These are phyloP conservation scores for Cytospora schulzeri DNA, from an alignment of 2,329 filamentous ascomycete genomes.

Conservation along the genomic window DNA sequence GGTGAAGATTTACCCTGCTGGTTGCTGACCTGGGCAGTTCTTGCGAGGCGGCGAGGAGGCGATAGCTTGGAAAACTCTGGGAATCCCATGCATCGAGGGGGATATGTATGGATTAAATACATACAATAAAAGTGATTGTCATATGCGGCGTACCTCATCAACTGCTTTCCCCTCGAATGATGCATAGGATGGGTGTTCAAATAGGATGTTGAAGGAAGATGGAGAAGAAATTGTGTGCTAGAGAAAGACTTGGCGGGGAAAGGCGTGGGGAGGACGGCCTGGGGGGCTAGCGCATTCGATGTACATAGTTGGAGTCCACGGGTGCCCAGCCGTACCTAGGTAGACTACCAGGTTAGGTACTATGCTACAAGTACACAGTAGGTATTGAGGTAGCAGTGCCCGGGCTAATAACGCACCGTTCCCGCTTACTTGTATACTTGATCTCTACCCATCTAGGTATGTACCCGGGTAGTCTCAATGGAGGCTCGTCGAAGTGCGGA, in stretches of 20 bases:
- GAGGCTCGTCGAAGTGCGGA: not conserved
- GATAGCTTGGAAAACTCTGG: no score
- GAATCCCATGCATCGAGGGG: not conserved
- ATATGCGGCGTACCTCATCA: not conserved
- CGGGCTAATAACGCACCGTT: no score
- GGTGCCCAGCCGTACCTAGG: no score
- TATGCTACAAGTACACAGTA: not conserved
- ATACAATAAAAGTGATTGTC: not conserved
- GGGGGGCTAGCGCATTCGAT: not conserved
- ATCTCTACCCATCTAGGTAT: not conserved
- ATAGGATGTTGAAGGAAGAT: not conserved
- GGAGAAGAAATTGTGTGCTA: not conserved
- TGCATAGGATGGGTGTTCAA: not conserved
- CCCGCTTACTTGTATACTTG: no score
- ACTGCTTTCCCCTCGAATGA: no score
- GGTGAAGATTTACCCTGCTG: constrained; percentile 7
- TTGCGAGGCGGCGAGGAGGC: not conserved
- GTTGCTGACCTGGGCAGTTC: not conserved
- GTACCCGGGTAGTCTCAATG: no score
- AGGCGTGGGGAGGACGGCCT: constrained; percentile 15
- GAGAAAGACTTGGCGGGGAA: constrained; percentile 13
- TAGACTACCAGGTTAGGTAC: not conserved
- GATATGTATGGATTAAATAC: not conserved
- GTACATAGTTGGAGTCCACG: no score
- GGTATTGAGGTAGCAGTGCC: not conserved